Evolutionary conservation across 495 filamentous ascomycete genomes (phyloP).

Genomic region (Aspergillus steynii): DNA sequence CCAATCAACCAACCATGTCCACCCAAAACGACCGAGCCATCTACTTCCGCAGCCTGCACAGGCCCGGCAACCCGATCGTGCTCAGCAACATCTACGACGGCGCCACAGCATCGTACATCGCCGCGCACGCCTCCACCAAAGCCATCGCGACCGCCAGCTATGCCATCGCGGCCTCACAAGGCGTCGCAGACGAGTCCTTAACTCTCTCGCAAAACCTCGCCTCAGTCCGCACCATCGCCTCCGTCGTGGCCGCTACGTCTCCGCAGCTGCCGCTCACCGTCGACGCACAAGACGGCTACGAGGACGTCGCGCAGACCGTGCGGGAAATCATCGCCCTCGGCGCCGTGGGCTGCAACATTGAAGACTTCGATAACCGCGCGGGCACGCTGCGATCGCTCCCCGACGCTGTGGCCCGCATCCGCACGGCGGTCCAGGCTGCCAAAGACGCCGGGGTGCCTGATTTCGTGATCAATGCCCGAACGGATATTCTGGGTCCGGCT

Average conservation of each 20-base stretch:
- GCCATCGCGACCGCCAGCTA: constrained; percentile 57
- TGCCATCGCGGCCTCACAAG: constrained; percentile 46
- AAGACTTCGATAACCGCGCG: constrained; percentile 42
- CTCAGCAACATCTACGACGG: constrained; percentile 56
- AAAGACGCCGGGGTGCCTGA: constrained; percentile 42
- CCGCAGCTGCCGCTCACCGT: constrained; percentile 40
- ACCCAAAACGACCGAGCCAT: constrained; percentile 19
- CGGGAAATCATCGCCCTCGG: constrained; percentile 39
- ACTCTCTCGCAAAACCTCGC: constrained; percentile 52
- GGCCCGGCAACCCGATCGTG: constrained; percentile 46
- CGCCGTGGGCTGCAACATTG: constrained; percentile 52
- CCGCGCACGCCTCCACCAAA: constrained; percentile 37
- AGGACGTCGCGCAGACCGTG: constrained; percentile 38
- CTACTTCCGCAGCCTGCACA: constrained; percentile 42
- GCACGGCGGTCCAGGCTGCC: constrained; percentile 32
- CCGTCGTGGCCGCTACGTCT: constrained; percentile 36
- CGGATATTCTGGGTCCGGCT: constrained; percentile 34
- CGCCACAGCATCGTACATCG: constrained; percentile 42
- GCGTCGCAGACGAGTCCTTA: constrained; percentile 44
- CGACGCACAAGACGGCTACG: constrained; percentile 56
- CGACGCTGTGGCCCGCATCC: constrained; percentile 41
- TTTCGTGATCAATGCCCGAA: constrained; percentile 53
- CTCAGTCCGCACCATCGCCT: constrained; percentile 82
- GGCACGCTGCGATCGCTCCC: constrained; percentile 31
- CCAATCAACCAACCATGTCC: constrained; percentile 8